Conservation (phyloP, 208 protist genomes). For the Acanthamoeba castellanii region DNA sequence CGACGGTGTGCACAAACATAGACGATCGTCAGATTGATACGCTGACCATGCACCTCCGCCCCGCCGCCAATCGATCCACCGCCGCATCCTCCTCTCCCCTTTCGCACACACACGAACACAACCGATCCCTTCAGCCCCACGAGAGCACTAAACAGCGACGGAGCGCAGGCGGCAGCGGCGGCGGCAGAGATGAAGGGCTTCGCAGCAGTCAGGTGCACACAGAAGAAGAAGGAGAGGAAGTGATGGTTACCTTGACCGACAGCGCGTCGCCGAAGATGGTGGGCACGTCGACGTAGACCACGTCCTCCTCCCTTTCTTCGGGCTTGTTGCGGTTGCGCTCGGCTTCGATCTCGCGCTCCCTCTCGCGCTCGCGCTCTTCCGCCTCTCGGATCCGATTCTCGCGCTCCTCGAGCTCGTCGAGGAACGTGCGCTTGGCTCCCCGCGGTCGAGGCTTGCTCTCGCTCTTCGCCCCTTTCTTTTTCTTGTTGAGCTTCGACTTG, state of each 20-base stretch:
- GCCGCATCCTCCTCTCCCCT: too few relatives aligned
- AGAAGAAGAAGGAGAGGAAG: background rate
- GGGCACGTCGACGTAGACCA: conserved; percentile 10
- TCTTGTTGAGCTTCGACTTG: background rate
- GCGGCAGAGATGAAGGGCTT: too few relatives aligned
- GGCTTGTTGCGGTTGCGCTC: background rate
- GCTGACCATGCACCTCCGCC: background rate
- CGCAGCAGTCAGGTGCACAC: background rate
- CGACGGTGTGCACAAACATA: too few relatives aligned
- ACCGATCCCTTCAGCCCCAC: background rate
- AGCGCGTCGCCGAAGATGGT: conserved; percentile 64
- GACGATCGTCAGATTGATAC: too few relatives aligned
- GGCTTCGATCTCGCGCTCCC: background rate
- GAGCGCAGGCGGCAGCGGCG: too few relatives aligned
- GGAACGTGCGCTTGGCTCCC: background rate
- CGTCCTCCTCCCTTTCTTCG: background rate
- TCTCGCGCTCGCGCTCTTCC: background rate
- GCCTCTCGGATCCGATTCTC: background rate
- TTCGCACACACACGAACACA: too few relatives aligned
- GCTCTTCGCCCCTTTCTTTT: background rate
- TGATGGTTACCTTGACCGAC: background rate
- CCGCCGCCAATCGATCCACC: background rate
- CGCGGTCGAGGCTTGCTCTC: background rate
- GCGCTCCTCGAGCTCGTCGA: conserved; percentile 28
- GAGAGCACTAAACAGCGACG: too few relatives aligned